phyloP scores from a whole-genome alignment of 2,329 filamentous ascomycete genomes.

The Moelleriella libera region DNA sequence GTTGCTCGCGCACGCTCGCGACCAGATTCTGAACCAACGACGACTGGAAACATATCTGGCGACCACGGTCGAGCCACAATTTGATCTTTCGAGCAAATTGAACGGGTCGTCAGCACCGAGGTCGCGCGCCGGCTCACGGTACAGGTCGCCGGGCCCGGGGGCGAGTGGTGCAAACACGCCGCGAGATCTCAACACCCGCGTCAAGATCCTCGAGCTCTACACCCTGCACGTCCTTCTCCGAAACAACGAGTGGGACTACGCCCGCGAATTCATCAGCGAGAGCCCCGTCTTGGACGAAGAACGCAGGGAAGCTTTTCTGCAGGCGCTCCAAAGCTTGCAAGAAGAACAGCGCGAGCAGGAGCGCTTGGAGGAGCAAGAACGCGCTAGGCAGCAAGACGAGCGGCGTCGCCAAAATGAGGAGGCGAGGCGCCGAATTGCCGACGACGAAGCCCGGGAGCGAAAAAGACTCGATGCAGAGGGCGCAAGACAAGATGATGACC shows the following conservation, averaged over 20 bases:
- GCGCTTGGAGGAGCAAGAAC: conserved; percentile 46
- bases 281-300: conserved; percentile 87
- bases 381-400: conserved; percentile 40
- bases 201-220: conserved; percentile 91
- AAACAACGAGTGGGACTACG: conserved; percentile 94
- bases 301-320: conserved; percentile 73
- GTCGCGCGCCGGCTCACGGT: conserved; percentile 20
- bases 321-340: conserved; percentile 69
- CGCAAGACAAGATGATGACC: conserved; percentile 37
- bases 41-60: conserved; percentile 82
- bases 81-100: conserved; percentile 57
- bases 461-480: conserved; percentile 40
- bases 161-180: conserved; percentile 64
- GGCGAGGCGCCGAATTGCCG: conserved; percentile 35
- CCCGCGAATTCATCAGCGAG: conserved; percentile 75
- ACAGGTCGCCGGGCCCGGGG: conserved; percentile 31
- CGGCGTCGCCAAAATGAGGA: conserved; percentile 43
- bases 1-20: conserved; percentile 75
- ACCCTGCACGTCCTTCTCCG: conserved; percentile 86
- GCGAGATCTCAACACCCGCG: conserved; percentile 66
- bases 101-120: conserved; percentile 26
- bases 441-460: conserved; percentile 43
- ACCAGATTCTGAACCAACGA: conserved; percentile 73
- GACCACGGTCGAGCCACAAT: conserved; percentile 54
- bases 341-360: conserved; percentile 72